Evolutionary conservation across 805 yeast genomes (phyloP), one percentile per base, ranked within the genome.

Genomic region (Yarrowia yakushimensis): DNA sequence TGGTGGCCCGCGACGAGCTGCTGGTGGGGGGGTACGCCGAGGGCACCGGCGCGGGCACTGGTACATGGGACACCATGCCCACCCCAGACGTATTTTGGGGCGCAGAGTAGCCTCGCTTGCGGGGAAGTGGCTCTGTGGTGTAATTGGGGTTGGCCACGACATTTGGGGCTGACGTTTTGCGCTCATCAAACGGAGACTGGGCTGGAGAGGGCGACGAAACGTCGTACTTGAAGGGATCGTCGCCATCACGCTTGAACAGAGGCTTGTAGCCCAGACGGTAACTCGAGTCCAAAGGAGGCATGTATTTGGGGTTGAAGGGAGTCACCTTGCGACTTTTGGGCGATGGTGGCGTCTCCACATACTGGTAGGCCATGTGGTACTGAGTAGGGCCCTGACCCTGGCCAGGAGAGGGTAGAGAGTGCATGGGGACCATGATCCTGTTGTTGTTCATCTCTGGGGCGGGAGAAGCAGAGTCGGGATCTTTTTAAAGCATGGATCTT

Each of bases 391-490:
- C 43, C 22, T 22, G 41, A n/a, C 31, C 17, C 34, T 52, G 43
- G 33, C 55, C 55, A 3, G 59, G 59, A n/a, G 59, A 52, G 18
- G 59, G 59, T 13, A 52, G 59, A 23, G 59, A 52, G 59, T 52
- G 59, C 43, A 36, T 52, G 43, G 59, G 57, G 41, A 33, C 39
- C 55, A 46, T 46, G 20, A 43, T 36, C 22, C n/a, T 30, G 39
- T 46, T 46, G 50, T 28, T 30, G 39, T 46, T 46, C 55, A 46
- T 46, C n/a, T n/a, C n/a, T n/a, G n/a, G n/a, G n/a, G n/a, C n/a
- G n/a, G 34, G 34, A 3, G 34, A 31, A 30, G 54, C 54, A 46
- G 54, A 46, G 22, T 17, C 15, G 7, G 13, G 39, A 33, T 48
- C 57, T 48, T 50, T n/a, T 34, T 50, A 50, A 50, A 50, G 33